phyloP scores from a whole-genome alignment of 345 rosid genomes.

The Orychophragmus violaceus region DNA sequence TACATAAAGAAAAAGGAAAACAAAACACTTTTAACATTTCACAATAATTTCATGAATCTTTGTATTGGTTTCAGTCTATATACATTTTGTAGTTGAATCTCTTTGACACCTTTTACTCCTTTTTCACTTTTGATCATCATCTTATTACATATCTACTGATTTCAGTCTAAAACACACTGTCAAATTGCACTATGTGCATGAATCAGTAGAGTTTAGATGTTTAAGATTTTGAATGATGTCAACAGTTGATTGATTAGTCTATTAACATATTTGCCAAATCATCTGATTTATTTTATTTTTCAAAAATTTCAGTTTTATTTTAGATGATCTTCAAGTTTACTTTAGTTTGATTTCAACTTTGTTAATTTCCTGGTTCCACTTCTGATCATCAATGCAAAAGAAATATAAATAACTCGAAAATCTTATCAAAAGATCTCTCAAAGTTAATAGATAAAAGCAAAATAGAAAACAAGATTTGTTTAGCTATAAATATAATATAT shows the following conservation, averaged over 20 bases:
- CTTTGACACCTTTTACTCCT: not conserved
- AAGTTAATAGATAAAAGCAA: not conserved
- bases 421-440: slow-evolving; percentile 8
- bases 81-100: not conserved
- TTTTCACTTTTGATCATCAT: not conserved
- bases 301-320: not conserved
- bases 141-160: not conserved
- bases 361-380: not conserved
- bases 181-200: not conserved
- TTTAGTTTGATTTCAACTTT: not conserved
- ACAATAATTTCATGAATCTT: not conserved
- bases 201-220: not conserved
- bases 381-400: not conserved
- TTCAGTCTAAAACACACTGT: not conserved
- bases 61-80: not conserved
- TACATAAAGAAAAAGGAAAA: not conserved
- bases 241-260: not conserved
- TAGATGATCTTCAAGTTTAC: not conserved
- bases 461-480: not conserved
- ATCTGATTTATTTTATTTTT: not conserved
- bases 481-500: not conserved
- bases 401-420: not conserved
- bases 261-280: not conserved
- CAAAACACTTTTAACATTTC: not conserved
- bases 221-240: not conserved